Conservation (phyloP, 2,329 filamentous ascomycete genomes). For the Cladosporium colombiae region DNA sequence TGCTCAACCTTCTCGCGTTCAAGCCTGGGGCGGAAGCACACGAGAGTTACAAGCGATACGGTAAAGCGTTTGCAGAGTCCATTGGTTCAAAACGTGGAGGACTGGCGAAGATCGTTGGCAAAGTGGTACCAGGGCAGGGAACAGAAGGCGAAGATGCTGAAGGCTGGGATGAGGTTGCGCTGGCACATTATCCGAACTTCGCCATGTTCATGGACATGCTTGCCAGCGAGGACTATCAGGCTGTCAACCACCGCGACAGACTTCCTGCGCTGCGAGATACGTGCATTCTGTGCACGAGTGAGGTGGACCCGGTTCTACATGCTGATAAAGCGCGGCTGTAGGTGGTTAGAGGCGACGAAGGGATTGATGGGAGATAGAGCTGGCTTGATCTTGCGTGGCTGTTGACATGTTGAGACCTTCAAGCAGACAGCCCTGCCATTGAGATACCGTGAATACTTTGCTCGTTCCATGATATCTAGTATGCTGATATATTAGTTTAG, state of each 20-base stretch:
- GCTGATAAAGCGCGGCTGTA: slow-evolving; percentile 9
- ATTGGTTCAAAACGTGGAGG: slow-evolving; percentile 58
- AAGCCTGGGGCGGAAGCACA: slow-evolving; percentile 49
- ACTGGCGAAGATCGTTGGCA: slow-evolving; percentile 62
- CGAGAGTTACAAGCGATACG: slow-evolving; percentile 58
- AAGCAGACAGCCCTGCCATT: not conserved
- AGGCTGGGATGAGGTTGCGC: slow-evolving; percentile 63
- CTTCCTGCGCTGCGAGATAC: slow-evolving; percentile 45
- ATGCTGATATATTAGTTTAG: no score
- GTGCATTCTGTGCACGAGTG: slow-evolving; percentile 40
- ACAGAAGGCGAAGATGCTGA: slow-evolving; percentile 28
- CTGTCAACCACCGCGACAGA: slow-evolving; percentile 55
- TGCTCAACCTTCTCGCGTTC: slow-evolving; percentile 66
- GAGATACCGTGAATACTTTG: no score
- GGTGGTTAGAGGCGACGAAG: not conserved
- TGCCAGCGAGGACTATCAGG: slow-evolving; percentile 59
- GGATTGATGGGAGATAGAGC: not conserved
- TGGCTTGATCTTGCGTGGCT: not conserved
- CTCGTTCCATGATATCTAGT: no score
- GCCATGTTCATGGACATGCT: slow-evolving; percentile 64
- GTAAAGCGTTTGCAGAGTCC: slow-evolving; percentile 51
- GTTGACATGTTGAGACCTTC: not conserved
- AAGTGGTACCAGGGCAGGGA: slow-evolving; percentile 47
- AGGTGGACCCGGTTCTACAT: slow-evolving; percentile 34
- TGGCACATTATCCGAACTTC: slow-evolving; percentile 66